Evolutionary conservation across 2,329 filamentous ascomycete species (phyloP), one percentile per base, ranked within the genome.

Genomic region (Ophiostoma australiae): DNA sequence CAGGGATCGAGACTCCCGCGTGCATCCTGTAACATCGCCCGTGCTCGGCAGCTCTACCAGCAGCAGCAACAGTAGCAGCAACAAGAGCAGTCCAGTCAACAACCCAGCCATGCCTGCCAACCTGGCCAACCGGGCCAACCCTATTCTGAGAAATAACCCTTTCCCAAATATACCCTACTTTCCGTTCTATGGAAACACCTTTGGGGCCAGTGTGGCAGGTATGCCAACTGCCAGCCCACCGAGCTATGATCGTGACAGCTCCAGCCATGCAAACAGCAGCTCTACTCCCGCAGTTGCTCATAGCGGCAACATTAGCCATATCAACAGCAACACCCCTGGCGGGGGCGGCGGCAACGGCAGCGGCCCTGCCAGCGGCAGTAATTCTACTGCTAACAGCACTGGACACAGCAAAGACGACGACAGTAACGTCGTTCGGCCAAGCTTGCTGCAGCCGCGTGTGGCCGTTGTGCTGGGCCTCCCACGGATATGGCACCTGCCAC

Each of bases 391-490:
- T 48, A 35, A 37, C 20, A 39, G 41, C 41, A 37, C 27, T 20
- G 20, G 35, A 7, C 17, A 44, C 63, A 66, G 35, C 41, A 55
- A 68, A 55, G 20, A 48, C 17, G 72, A 72, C 68, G 69, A 71
- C 69, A 48, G 33, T 13, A 67, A 71, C 7, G 69, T 75, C 3
- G 76, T 76, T 7, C 75, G 74, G 15, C 77, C 79, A 10, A 77
- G 85, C 20, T 81, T 89, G 69, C 83, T 93, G 63, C 91, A 93
- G 77, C 91, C 91, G 15, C 90, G 91, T 71, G 88, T 94, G 71
- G 91, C 91, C 73, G 90, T 93, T 75, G 86, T 92, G 41, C 85
- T 94, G 67, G 91, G 91, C 69, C 87, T 95, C 20, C 88, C 90
- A 70, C 84, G 84, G 73, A 84, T 84, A 73, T 94, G 91, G 89